phyloP scores from a whole-genome alignment of 768 basidiomycete genomes.

The Baorangia bicolor region DNA sequence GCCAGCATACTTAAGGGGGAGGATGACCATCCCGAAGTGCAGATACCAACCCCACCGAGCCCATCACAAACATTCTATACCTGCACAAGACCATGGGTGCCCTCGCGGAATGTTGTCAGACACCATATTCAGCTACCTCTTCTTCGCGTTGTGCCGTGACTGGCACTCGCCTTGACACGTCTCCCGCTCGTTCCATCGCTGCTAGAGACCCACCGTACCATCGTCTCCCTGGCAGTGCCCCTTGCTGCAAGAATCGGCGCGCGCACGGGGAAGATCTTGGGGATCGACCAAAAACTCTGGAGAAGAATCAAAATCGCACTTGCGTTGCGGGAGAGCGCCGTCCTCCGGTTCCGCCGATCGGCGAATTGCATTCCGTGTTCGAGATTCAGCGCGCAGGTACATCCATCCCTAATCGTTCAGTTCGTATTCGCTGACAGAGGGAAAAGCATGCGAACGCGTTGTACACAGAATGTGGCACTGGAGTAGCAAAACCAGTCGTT shows the following conservation, averaged over 20 bases:
- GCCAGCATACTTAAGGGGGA: too few relatives aligned
- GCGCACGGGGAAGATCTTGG: not conserved
- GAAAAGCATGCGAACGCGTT: not conserved
- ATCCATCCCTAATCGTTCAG: not conserved
- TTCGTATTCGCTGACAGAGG: not conserved
- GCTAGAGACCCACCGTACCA: accelerated
- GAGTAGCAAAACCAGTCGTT: not conserved
- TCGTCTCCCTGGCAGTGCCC: not conserved
- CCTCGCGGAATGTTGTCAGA: not conserved
- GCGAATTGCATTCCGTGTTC: not conserved
- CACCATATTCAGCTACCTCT: not conserved
- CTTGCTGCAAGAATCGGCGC: not conserved
- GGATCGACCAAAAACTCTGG: not conserved
- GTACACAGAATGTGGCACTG: not conserved
- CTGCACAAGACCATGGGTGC: slow-evolving; percentile 6
- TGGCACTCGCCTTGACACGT: not conserved
- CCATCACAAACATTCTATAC: too few relatives aligned
- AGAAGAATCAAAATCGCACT: not conserved
- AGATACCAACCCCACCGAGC: too few relatives aligned
- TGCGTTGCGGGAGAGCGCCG: too few relatives aligned
- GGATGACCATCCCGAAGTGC: too few relatives aligned
- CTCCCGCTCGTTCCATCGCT: not conserved
- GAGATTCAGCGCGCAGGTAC: not conserved
- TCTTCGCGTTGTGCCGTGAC: not conserved
- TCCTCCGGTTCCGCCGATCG: not conserved